Base-by-base conservation (phyloP, 805 yeast species). In the Zygotorulaspora sp. region DNA sequence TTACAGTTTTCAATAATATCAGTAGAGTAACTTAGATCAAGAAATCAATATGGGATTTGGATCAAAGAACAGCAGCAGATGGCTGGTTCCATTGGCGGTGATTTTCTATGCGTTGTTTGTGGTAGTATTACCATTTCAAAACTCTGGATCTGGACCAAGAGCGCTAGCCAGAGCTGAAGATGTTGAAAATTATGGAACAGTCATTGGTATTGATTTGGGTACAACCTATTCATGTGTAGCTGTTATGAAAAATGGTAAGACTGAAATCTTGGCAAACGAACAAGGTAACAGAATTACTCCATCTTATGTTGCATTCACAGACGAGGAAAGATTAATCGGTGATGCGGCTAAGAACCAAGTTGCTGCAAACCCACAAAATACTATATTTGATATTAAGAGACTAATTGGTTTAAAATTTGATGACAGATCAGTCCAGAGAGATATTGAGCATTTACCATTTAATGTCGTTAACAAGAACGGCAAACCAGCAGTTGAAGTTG, bases 221-320 rank as follows among this genome's bases (percentile, higher is more conserved):
- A 89, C 97, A 45, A 89, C 97, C 2, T 89, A 89, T 70, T 88
- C 96, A 1, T 89, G 97, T 79, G 97, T 89, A 40, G 97, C 96
- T 52, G 87, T 77, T 32, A 77, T 78, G 83, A 76, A 75, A 57
- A 77, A 80, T 53, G 94, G 89, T 57, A 75, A 88, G 58, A 95
- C 90, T 35, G 97, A 88, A 62, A 88, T 88, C 54, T 72, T 88
- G 49, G 95, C 96, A 48, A 88, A 88, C 61, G 96, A 88, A 67
- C 97, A 88, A 71, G 97, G 97, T 72, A 86, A 87, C 71, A 83
- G 97, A 75, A 88, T 89, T 55, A 88, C 97, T 13, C 97, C 97
- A 18, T 86, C 95, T 1, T 88, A 83, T 58, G 97, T 88, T 46
- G 95, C 95, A 7, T 88, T 88, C 69, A 84, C 88, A 15, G 90